phyloP scores from a whole-genome alignment of 2,329 filamentous ascomycete species.

The Annulohypoxylon truncatum region DNA sequence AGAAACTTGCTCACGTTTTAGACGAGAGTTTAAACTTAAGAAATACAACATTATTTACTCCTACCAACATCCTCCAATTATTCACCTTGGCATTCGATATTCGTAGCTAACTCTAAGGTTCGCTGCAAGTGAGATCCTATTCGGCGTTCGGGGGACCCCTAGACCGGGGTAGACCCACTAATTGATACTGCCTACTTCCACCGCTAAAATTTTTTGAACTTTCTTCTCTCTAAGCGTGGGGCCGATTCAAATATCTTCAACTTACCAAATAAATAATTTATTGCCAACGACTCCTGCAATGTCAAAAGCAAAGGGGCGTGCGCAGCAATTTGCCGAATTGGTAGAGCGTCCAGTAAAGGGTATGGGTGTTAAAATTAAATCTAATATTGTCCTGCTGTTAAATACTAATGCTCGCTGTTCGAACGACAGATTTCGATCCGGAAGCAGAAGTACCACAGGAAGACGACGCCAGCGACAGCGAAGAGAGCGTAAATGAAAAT shows the following conservation, averaged over 20 bases:
- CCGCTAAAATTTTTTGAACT: constrained; percentile 64
- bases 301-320: constrained; percentile 64
- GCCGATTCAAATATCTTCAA: constrained; percentile 2
- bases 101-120: not conserved
- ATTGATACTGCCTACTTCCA: constrained; percentile 57
- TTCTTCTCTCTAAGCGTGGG: constrained; percentile 33
- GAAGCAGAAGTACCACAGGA: constrained; percentile 72
- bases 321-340: constrained; percentile 70
- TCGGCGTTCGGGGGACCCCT: constrained; percentile 13
- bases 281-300: constrained; percentile 55
- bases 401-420: constrained; percentile 28
- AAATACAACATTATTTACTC: too few relatives aligned
- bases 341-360: constrained; percentile 72
- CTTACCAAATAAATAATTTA: not conserved
- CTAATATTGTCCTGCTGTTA: not conserved
- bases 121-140: not conserved
- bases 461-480: constrained; percentile 66
- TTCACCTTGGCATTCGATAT: not conserved
- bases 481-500: constrained; percentile 62
- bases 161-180: not conserved
- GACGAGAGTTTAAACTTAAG: too few relatives aligned
- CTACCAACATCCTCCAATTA: not conserved
- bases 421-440: constrained; percentile 81
- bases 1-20: too few relatives aligned
- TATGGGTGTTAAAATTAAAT: constrained; percentile 49